Percentiles rank a stretch among this genome's conserved stretches.
Conservation (phyloP, 1,284 basidiomycete genomes). For the Trametes pubescens region DNA sequence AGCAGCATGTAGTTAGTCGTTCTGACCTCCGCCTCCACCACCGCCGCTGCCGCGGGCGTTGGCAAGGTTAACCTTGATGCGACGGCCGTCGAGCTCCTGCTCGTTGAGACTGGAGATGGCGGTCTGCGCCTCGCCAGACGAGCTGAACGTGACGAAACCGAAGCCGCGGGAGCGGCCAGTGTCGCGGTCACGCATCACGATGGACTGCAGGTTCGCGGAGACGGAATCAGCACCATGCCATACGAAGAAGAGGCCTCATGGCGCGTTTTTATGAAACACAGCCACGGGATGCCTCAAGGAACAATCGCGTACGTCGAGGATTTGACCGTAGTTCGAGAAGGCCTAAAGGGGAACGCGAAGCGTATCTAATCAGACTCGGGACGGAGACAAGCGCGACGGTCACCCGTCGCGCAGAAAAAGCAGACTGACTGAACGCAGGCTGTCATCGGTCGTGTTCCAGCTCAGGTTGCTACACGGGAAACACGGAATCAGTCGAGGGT, state of each 20-base stretch:
- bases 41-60: constrained; percentile 77
- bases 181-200: constrained; percentile 98
- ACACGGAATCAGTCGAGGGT: constrained; percentile 44
- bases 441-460: constrained; percentile 95
- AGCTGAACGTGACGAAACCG: constrained; percentile 89
- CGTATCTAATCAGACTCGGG: constrained; percentile 43
- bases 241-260: constrained; percentile 20
- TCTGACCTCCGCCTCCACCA: constrained; percentile 33
- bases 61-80: constrained; percentile 94
- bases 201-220: constrained; percentile 62
- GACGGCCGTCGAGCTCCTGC: constrained; percentile 92
- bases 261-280: constrained; percentile 19
- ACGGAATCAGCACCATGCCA: constrained; percentile 28
- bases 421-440: constrained; percentile 83
- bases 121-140: constrained; percentile 71
- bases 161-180: constrained; percentile 97
- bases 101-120: constrained; percentile 89
- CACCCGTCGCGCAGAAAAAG: constrained; percentile 47
- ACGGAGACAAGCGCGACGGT: constrained; percentile 45
- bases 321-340: constrained; percentile 71
- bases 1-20: background rate
- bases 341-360: constrained; percentile 58
- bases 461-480: constrained; percentile 79
- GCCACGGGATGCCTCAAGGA: constrained; percentile 28
- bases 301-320: constrained; percentile 78